Conservation (phyloP, 768 basidiomycete species). For the Pluteus cervinus region DNA sequence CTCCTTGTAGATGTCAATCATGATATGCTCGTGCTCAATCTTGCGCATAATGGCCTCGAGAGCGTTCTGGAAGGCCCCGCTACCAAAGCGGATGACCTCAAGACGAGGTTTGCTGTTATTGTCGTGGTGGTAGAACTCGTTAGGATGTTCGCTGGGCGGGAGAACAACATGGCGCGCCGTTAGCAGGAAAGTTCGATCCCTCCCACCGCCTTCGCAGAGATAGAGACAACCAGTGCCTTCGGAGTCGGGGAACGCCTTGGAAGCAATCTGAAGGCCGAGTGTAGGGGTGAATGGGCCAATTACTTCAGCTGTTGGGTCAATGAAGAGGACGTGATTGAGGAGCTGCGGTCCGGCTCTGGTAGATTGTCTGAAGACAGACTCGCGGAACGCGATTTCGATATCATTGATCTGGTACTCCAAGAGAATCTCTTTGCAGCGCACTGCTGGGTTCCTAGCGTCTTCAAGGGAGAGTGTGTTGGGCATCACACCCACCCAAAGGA, state of each 20-base stretch:
- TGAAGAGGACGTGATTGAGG: constrained; percentile 9
- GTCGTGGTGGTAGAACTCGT: constrained; percentile 5
- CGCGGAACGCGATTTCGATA: constrained; percentile 23
- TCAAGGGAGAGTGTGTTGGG: constrained; percentile 18
- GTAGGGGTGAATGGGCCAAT: constrained; percentile 18
- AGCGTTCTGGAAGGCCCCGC: too few species aligned
- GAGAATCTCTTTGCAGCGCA: constrained; percentile 18
- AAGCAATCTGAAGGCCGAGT: constrained; percentile 20
- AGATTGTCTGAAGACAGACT: constrained; percentile 20
- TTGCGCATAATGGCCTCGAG: too few species aligned
- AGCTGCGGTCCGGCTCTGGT: constrained; percentile 14
- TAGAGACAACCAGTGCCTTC: constrained; percentile 21
- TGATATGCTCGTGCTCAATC: too few species aligned
- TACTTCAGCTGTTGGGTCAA: constrained; percentile 9
- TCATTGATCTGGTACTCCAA: constrained; percentile 13
- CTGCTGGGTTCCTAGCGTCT: constrained; percentile 18
- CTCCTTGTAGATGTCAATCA: too few species aligned
- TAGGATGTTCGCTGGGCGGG: constrained; percentile 8
- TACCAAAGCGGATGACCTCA: too few species aligned
- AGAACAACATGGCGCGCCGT: constrained; percentile 20
- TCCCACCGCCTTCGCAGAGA: constrained; percentile 15
- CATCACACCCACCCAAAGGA: constrained; percentile 21
- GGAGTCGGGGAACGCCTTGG: constrained; percentile 12
- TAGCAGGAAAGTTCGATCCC: constrained; percentile 14
- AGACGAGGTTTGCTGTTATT: too few species aligned